phyloP scores from a whole-genome alignment of 495 filamentous ascomycete genomes.

The Sordaria brevicollis region DNA sequence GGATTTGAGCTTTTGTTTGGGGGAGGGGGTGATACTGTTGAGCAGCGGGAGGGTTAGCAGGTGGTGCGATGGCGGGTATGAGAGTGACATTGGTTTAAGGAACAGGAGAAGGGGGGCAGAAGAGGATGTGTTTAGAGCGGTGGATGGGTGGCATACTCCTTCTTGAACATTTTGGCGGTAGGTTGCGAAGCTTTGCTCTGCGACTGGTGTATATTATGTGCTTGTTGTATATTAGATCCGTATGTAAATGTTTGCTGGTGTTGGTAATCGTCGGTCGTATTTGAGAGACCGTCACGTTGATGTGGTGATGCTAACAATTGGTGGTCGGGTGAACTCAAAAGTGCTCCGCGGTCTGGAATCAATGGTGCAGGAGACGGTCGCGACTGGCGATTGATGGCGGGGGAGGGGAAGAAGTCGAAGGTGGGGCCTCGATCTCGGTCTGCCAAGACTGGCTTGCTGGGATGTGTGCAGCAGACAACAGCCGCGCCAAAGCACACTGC shows the following conservation, averaged over 20 bases:
- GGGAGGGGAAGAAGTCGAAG: not conserved
- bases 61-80: not conserved
- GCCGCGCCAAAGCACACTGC: not conserved
- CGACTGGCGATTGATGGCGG: not conserved
- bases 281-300: not conserved
- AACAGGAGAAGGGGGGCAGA: not conserved
- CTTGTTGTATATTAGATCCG: not conserved
- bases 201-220: not conserved
- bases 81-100: not conserved
- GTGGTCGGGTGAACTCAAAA: not conserved
- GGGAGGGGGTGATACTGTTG: slow-evolving; percentile 58
- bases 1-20: slow-evolving; percentile 95
- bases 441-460: not conserved
- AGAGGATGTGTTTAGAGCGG: not conserved
- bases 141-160: slow-evolving; percentile 53
- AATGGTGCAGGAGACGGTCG: not conserved
- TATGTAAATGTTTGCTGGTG: not conserved
- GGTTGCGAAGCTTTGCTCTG: not conserved
- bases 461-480: not conserved
- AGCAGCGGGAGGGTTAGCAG: slow-evolving; percentile 4
- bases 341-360: not conserved
- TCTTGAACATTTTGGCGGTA: slow-evolving; percentile 69
- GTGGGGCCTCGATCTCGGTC: not conserved
- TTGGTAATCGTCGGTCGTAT: not conserved
- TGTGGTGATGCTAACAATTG: not conserved